Evolutionary conservation across 495 filamentous ascomycete genomes (phyloP).

Genomic region (Arthonia radiata): DNA sequence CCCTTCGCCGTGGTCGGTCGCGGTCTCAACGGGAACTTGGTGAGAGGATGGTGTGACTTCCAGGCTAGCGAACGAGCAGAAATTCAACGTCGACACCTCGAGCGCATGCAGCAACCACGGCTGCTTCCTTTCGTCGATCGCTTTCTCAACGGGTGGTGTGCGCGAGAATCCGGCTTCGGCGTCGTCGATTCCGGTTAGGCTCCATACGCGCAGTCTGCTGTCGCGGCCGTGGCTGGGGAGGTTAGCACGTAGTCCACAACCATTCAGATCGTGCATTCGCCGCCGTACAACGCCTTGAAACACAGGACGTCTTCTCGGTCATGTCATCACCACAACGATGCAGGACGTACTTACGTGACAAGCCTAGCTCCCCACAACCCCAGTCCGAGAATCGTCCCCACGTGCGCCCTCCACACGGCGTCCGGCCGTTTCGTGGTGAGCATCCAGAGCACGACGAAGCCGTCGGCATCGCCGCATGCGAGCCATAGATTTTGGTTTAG

Average conservation of each 20-base stretch:
- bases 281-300: background rate
- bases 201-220: conserved; percentile 69
- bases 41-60: too few species aligned
- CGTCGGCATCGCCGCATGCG: conserved; percentile 69
- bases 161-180: conserved; percentile 39
- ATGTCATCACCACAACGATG: conserved; percentile 2
- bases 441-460: conserved; percentile 74
- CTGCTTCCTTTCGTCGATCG: conserved; percentile 16
- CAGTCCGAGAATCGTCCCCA: conserved; percentile 49
- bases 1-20: background rate
- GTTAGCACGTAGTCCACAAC: too few species aligned
- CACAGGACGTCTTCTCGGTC: background rate
- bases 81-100: conserved; percentile 81
- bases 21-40: too few species aligned
- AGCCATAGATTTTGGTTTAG: conserved; percentile 49
- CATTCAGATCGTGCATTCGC: background rate
- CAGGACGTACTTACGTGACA: conserved; percentile 41
- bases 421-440: conserved; percentile 55
- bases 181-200: conserved; percentile 30
- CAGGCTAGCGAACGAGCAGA: conserved; percentile 76
- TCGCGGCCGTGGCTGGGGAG: conserved; percentile 87
- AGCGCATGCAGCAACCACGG: conserved; percentile 74
- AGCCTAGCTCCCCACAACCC: conserved; percentile 37
- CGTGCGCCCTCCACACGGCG: conserved; percentile 72
- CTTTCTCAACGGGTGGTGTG: conserved; percentile 41